Evolutionary conservation across 2,329 filamentous ascomycete genomes (phyloP).

Genomic region (Xylariales sp.): DNA sequence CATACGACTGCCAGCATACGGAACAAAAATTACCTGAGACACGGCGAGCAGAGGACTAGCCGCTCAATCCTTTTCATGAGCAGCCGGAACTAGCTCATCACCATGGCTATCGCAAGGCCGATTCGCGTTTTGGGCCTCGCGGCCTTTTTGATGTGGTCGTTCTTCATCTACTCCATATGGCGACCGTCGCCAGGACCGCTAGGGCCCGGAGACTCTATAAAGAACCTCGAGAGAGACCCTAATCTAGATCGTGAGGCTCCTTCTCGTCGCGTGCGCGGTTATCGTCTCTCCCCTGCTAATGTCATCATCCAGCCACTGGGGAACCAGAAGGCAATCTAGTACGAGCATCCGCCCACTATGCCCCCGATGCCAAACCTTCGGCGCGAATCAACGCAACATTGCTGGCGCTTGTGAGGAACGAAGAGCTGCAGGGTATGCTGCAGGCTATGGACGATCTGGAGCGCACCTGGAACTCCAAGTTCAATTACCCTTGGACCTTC

Average conservation of each 20-base stretch:
- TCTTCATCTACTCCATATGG: constrained; percentile 74
- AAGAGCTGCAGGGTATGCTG: constrained; percentile 79
- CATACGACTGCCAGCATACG: too few species aligned
- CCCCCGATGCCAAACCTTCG: constrained; percentile 67
- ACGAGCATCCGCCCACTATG: constrained; percentile 73
- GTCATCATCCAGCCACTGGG: constrained; percentile 60
- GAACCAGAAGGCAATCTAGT: constrained; percentile 77
- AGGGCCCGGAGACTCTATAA: constrained; percentile 33
- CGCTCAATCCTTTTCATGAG: too few species aligned
- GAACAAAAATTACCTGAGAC: background rate
- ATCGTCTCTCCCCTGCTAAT: constrained; percentile 5
- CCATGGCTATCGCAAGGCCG: constrained; percentile 81
- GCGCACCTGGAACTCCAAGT: constrained; percentile 94
- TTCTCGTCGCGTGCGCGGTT: background rate
- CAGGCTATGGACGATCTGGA: constrained; percentile 89
- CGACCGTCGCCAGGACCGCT: constrained; percentile 41
- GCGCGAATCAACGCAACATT: constrained; percentile 91
- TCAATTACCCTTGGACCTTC: constrained; percentile 99
- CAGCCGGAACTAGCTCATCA: constrained; percentile 23
- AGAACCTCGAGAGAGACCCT: constrained; percentile 65
- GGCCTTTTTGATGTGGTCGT: constrained; percentile 69
- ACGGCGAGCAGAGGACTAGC: too few species aligned
- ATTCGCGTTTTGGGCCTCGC: constrained; percentile 73
- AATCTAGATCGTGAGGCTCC: constrained; percentile 72
- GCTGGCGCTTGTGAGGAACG: constrained; percentile 86